phyloP scores from a whole-genome alignment of 2,329 filamentous ascomycete genomes.

The Hymenoscyphus linearis region DNA sequence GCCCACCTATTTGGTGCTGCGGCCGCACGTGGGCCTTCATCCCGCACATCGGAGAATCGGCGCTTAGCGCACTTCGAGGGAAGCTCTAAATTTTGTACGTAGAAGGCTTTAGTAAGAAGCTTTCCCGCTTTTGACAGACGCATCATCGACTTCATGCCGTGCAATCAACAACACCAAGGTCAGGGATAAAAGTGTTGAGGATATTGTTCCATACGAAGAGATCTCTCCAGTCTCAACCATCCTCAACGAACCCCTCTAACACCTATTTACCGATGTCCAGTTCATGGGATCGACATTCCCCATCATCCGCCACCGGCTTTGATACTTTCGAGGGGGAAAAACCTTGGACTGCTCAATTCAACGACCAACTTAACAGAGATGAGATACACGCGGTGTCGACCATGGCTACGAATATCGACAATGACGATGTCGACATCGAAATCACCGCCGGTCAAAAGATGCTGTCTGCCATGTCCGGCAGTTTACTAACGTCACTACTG shows the following conservation, averaged over 20 bases:
- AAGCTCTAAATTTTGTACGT: not conserved
- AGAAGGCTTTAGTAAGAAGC: not conserved
- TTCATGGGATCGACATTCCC: constrained; percentile 21
- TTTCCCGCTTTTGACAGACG: not conserved
- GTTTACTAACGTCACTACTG: constrained; percentile 80
- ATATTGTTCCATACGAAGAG: not conserved
- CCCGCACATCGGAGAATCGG: not conserved
- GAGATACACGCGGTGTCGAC: constrained; percentile 21
- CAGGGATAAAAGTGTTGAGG: not conserved
- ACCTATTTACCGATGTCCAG: constrained; percentile 18
- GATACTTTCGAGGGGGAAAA: constrained; percentile 11
- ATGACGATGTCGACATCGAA: constrained; percentile 45
- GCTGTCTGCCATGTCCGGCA: constrained; percentile 88
- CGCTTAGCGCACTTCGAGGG: not conserved
- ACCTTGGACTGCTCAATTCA: constrained; percentile 17
- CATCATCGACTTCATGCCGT: not conserved
- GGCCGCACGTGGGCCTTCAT: no score
- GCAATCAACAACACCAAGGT: not conserved
- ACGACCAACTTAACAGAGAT: constrained; percentile 30
- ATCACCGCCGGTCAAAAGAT: constrained; percentile 87
- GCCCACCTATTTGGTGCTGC: no score
- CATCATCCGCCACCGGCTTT: constrained; percentile 19
- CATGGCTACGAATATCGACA: constrained; percentile 28
- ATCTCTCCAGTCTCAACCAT: not conserved
- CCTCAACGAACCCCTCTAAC: not conserved